Base-by-base conservation (phyloP, 441 rosid genomes). In the Eutrema salsugineum region DNA sequence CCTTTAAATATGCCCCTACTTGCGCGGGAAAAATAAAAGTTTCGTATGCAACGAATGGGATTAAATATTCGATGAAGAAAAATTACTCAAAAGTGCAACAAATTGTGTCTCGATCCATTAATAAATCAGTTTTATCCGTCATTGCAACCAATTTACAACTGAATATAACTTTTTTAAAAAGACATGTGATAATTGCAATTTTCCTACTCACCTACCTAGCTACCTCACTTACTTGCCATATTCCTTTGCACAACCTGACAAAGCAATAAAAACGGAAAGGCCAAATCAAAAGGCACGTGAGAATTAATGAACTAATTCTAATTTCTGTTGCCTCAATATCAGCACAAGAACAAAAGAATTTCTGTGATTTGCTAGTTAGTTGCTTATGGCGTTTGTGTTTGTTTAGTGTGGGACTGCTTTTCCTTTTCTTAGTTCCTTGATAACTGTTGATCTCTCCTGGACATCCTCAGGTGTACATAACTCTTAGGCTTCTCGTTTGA, bases 381-480 rank as follows among this genome's bases (percentile, higher is more conserved):
- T 46, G 59, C 48, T 32, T 66, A n/a, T 59, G 53, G 19, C 39
- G 54, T 72, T 56, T 57, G 11, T 47, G 53, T 59, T 66, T 60
- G 17, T 66, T 30, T 39, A 73, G 67, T 66, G 17, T 49, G 15
- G 42, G 3, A 74, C 56, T 73, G 6, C 47, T 67, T 66, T 61
- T 33, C 40, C 9, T 53, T 44, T 39, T 17, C 50, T 35, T 67
- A 42, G 66, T 57, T 38, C 61, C 35, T 66, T 73, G 28, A 11
- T 27, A 42, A 66, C 61, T 75, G 38, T 62, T 62, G 53, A 49
- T 39, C 9, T 62, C 57, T 75, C 46, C 3, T 69, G 53, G 70
- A 69, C 79, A 63, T 74, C 66, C 30, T 69, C 62, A 47, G 75
- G 66, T 76, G 79, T 76, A 70, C 55, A 76, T 70, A 63, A 76